Evolutionary conservation across 163 green algal species (phyloP).

Genomic region (Volvox carteri): DNA sequence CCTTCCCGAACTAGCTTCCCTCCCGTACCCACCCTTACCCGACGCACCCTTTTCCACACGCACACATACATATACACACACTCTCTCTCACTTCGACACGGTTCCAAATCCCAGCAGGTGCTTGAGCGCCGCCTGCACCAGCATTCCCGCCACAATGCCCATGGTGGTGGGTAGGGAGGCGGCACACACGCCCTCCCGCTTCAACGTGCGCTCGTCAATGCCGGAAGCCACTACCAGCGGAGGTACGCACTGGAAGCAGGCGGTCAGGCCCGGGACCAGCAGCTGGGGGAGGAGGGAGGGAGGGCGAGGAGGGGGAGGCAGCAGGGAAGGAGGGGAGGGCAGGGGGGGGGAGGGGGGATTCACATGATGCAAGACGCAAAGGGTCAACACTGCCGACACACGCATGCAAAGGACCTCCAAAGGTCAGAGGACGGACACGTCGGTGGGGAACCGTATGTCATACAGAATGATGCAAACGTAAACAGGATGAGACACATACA

Average conservation of each 20-base stretch:
- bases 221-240: slow-evolving; percentile 96
- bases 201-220: slow-evolving; percentile 97
- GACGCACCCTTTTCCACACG: too few species aligned
- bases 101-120: slow-evolving; percentile 93
- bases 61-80: too few species aligned
- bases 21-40: too few species aligned
- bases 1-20: too few species aligned
- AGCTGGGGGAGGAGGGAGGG: slow-evolving; percentile 33
- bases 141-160: slow-evolving; percentile 95
- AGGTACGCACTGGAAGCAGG: slow-evolving; percentile 97
- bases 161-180: slow-evolving; percentile 98
- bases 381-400: not conserved
- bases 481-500: not conserved
- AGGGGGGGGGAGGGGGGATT: not conserved
- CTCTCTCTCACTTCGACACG: slow-evolving; percentile 63
- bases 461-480: not conserved
- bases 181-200: slow-evolving; percentile 97
- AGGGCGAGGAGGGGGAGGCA: not conserved
- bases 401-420: not conserved
- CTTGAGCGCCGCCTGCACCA: slow-evolving; percentile 98
- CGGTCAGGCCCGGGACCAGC: slow-evolving; percentile 89
- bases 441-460: not conserved
- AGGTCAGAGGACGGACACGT: not conserved
- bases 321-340: not conserved
- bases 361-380: not conserved